Percentiles rank a stretch among this genome's conserved stretches.
These are phyloP conservation scores for Leccinum boreale DNA, from an alignment of 768 basidiomycete species.

Conservation along the genomic window DNA sequence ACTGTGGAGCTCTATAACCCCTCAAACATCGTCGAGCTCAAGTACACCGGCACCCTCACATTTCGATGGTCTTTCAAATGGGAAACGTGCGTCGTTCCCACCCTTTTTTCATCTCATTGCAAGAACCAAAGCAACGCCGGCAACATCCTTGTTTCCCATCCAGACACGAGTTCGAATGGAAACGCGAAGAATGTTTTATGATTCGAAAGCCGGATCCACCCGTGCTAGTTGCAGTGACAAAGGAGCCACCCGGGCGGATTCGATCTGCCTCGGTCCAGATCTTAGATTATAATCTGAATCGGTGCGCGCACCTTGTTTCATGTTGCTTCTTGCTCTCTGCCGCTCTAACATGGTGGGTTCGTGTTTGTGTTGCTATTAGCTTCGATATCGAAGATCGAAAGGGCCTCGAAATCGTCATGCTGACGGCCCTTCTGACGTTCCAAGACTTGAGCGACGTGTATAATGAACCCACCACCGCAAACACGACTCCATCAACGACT, in stretches of 20 bases:
- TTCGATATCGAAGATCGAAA: conserved; percentile 86
- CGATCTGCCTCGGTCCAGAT: conserved; percentile 70
- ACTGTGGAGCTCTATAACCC: conserved; percentile 76
- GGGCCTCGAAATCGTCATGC: conserved; percentile 77
- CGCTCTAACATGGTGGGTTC: not conserved
- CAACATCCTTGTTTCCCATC: not conserved
- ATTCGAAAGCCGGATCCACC: conserved; percentile 85
- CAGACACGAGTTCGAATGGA: conserved; percentile 87
- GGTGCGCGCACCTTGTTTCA: conserved; percentile 37
- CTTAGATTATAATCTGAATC: conserved; percentile 80
- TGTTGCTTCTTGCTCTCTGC: not conserved
- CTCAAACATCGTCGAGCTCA: conserved; percentile 63
- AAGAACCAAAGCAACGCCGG: conserved; percentile 44
- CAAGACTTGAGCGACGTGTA: conserved; percentile 63
- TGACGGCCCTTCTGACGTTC: conserved; percentile 75
- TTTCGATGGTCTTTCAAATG: conserved; percentile 81
- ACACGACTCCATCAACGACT: not conserved
- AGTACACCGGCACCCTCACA: conserved; percentile 66
- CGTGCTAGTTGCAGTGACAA: conserved; percentile 79
- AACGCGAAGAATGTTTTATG: conserved; percentile 78
- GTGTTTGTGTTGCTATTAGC: conserved; percentile 32
- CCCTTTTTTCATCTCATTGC: not conserved
- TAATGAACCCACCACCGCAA: conserved; percentile 33
- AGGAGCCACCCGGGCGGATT: conserved; percentile 64
- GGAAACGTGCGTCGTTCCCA: conserved; percentile 61